Conservation (phyloP, 2,329 filamentous ascomycete species). For the Stachybotrys chlorohalonatus region DNA sequence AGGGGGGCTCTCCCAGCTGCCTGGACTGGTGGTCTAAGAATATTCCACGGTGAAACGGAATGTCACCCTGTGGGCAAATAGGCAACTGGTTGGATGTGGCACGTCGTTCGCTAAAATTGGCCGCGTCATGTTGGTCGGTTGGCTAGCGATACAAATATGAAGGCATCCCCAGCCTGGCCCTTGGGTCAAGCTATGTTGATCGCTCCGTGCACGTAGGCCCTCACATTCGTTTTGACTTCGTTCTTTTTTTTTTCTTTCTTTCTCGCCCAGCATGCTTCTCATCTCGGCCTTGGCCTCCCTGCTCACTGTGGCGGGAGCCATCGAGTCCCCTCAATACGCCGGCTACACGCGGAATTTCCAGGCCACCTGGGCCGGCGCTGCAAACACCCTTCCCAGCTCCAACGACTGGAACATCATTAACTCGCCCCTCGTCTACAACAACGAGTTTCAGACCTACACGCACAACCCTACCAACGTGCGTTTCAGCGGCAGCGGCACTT, state of each 20-base stretch:
- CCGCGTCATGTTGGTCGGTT: neutral
- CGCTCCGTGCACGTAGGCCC: neutral
- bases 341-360: conserved; percentile 20
- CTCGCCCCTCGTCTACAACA: conserved; percentile 27
- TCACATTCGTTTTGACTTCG: neutral
- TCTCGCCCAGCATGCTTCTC: neutral
- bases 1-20: neutral
- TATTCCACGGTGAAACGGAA: neutral
- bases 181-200: neutral
- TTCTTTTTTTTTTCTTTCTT: neutral
- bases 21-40: neutral
- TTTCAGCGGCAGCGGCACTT: conserved; percentile 30
- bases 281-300: neutral
- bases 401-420: conserved; percentile 31
- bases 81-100: neutral
- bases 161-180: neutral
- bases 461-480: conserved; percentile 28
- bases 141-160: neutral
- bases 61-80: neutral
- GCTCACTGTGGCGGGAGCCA: conserved; percentile 8
- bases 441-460: conserved; percentile 33
- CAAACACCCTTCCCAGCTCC: conserved; percentile 14
- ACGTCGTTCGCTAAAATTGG: neutral
- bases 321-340: conserved; percentile 15
- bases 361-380: conserved; percentile 21